Percentiles rank a stretch among this genome's conserved stretches.
phyloP scores from a whole-genome alignment of 441 rosid species.

The Populus trichocarpa region DNA sequence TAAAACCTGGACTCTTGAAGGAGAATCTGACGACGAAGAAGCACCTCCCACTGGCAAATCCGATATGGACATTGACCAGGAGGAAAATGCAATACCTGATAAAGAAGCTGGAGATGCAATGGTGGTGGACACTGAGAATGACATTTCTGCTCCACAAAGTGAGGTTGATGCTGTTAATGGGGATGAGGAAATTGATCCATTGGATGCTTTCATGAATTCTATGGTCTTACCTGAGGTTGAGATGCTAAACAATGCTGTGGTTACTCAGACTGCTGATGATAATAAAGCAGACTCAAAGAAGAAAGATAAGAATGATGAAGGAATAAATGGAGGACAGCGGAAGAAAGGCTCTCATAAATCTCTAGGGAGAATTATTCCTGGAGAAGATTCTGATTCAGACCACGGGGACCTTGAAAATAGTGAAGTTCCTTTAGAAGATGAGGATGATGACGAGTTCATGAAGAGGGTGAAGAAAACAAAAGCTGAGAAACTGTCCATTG shows the following conservation, averaged over 20 bases:
- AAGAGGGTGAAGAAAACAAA: constrained; percentile 98
- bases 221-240: constrained; percentile 87
- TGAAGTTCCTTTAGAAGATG: constrained; percentile 65
- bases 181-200: constrained; percentile 87
- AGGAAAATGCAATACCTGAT: constrained; percentile 39
- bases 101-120: constrained; percentile 48
- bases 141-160: constrained; percentile 32
- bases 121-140: constrained; percentile 41
- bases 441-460: constrained; percentile 93
- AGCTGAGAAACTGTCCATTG: constrained; percentile 79
- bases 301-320: constrained; percentile 35
- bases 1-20: constrained; percentile 88
- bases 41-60: constrained; percentile 36
- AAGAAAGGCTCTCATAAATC: constrained; percentile 51
- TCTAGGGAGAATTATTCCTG: constrained; percentile 86
- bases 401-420: constrained; percentile 57
- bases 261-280: constrained; percentile 28
- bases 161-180: constrained; percentile 36
- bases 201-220: constrained; percentile 81
- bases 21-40: constrained; percentile 94
- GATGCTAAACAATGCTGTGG: constrained; percentile 48
- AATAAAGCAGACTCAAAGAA: constrained; percentile 25
- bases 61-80: constrained; percentile 52
- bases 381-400: constrained; percentile 88
- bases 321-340: constrained; percentile 31